phyloP scores from a whole-genome alignment of 805 yeast genomes.

The Wilhelminamyces savonicus region DNA sequence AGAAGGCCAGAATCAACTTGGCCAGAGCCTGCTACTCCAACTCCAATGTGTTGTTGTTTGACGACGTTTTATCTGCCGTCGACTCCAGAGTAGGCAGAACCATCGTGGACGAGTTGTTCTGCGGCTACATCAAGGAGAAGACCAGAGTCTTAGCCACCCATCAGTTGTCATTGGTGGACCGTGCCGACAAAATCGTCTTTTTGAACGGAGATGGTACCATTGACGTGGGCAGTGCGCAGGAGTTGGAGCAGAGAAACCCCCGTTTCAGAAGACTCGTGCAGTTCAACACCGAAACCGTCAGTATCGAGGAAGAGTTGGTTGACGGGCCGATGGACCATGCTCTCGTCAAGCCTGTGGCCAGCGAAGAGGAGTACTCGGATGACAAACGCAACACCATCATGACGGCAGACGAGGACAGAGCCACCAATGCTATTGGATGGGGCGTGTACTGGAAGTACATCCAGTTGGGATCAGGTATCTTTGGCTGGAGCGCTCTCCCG shows the following conservation, averaged over 20 bases:
- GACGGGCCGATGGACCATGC: too few relatives aligned
- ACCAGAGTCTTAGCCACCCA: slow-evolving; percentile 39
- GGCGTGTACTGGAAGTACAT: slow-evolving; percentile 32
- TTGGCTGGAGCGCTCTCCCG: slow-evolving; percentile 28
- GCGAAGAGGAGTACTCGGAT: slow-evolving; percentile 1
- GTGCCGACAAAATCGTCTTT: slow-evolving; percentile 33
- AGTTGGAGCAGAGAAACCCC: slow-evolving; percentile 28
- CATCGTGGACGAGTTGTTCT: slow-evolving; percentile 29
- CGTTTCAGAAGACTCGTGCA: slow-evolving; percentile 49
- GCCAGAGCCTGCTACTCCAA: slow-evolving; percentile 37
- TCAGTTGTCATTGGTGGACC: slow-evolving; percentile 32
- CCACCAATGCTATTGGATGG: slow-evolving; percentile 35
- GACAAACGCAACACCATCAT: slow-evolving; percentile 9
- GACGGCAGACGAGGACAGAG: slow-evolving; percentile 31
- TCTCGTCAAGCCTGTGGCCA: slow-evolving; percentile 2
- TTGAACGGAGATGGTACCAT: slow-evolving; percentile 37
- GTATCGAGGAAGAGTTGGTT: background rate
- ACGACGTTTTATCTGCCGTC: slow-evolving; percentile 41
- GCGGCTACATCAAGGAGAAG: slow-evolving; percentile 23
- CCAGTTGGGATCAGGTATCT: slow-evolving; percentile 30
- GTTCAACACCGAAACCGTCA: slow-evolving; percentile 24
- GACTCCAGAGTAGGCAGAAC: slow-evolving; percentile 39
- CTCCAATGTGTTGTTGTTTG: slow-evolving; percentile 28
- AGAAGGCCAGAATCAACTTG: slow-evolving; percentile 38
- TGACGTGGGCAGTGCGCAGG: slow-evolving; percentile 30